Base-by-base conservation (phyloP, 2,329 filamentous ascomycete species). In the Fusarium siculi region DNA sequence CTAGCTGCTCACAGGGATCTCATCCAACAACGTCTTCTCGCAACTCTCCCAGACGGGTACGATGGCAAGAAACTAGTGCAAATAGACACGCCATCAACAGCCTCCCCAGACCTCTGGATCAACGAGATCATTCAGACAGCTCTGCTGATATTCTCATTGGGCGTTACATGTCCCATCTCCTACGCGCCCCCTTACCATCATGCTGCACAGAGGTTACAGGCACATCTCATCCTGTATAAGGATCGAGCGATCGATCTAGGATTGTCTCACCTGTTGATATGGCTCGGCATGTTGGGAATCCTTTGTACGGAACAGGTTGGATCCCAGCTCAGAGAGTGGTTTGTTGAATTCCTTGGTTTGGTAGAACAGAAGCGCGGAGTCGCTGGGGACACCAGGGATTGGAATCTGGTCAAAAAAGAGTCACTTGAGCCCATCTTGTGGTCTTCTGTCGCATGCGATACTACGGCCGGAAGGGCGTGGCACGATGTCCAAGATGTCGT, bases 1-100 rank as follows among this genome's bases (percentile, higher is more conserved):
- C 39, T 67, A 15, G 40, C 64, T 5, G 64, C 62, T 5, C 64
- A 67, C 4, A 21, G 64, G 9, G 61, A 67, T 9, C 36, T 67
- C 8, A 67, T 67, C 15, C 64, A 67, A 6, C 64, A 67, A 8
- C 40, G 53, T 0, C 30, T 67, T 14, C 52, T 67, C 4, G 39
- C 39, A 5, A 60, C 62, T 10, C 62, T 67, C 3, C 52, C 40
- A 1, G 8, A 36, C 2, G 39, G 46, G 8, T 43, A 34, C 8
- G 19, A n/a, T 18, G 34, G 34, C 21, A 36, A 6, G 10, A 16
- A 3, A 7, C 9, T 18, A 4, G 3, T n/a, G 18, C 21, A 7
- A 9, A 9, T 6, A 4, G 62, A 34, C 4, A 28, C 28, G 11
- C 2, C 3, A 21, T 0, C 21, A 10, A 4, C 18, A 16, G 4